phyloP scores from a whole-genome alignment of 371 early-diverging fungal genomes.

The Mortierella sp. region DNA sequence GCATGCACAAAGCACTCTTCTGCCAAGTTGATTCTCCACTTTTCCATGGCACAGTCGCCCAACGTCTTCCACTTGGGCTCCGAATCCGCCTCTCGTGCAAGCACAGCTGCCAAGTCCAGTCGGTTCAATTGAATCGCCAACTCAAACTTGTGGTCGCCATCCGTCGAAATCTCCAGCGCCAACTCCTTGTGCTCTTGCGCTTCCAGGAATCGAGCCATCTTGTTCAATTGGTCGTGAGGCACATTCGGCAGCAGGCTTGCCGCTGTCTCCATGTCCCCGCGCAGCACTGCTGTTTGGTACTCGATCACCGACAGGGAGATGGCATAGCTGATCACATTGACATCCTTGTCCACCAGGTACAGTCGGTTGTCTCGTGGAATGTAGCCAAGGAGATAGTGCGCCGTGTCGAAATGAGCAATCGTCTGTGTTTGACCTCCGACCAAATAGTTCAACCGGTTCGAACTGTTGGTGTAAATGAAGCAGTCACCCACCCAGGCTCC shows the following conservation, averaged over 20 bases:
- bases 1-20: constrained; percentile 91
- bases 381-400: constrained; percentile 93
- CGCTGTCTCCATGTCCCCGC: constrained; percentile 90
- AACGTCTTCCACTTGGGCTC: constrained; percentile 93
- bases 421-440: constrained; percentile 94
- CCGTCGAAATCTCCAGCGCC: constrained; percentile 92
- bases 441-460: constrained; percentile 93
- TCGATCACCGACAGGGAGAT: constrained; percentile 93
- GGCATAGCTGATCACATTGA: constrained; percentile 88
- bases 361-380: constrained; percentile 94
- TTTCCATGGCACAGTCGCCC: constrained; percentile 88
- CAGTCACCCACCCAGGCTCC: constrained; percentile 98
- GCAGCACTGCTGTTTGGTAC: constrained; percentile 95
- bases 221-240: constrained; percentile 87
- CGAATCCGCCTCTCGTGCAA: constrained; percentile 84
- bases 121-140: constrained; percentile 88
- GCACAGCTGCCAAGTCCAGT: constrained; percentile 84
- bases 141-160: constrained; percentile 95
- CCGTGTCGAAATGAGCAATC: constrained; percentile 93
- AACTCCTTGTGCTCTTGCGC: constrained; percentile 90
- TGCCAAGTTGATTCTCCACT: constrained; percentile 90
- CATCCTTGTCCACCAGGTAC: constrained; percentile 94
- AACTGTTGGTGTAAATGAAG: constrained; percentile 93
- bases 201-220: constrained; percentile 95
- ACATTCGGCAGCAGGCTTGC: constrained; percentile 82